Percentiles rank a stretch among this genome's conserved stretches.
Conservation (phyloP, 2,329 filamentous ascomycete genomes). For the Neofusicoccum sp. region DNA sequence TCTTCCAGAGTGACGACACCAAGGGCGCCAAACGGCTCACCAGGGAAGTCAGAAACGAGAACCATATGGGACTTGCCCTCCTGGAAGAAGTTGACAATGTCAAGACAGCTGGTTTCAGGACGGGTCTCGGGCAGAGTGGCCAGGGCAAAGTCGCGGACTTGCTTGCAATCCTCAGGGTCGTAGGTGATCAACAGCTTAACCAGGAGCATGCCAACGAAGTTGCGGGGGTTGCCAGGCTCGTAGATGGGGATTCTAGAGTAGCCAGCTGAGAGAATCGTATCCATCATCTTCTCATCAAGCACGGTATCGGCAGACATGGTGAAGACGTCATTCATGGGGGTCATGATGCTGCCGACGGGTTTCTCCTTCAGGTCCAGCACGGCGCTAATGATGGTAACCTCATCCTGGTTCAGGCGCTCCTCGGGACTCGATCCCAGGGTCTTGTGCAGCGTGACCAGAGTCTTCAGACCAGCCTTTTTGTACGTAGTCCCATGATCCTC, state of each 20-base stretch:
- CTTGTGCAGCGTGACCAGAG: constrained; percentile 90
- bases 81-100: constrained; percentile 99
- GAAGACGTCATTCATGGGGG: constrained; percentile 96
- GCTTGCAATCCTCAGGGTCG: constrained; percentile 86
- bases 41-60: constrained; percentile 83
- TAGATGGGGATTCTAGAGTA: constrained; percentile 97
- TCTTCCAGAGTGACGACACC: constrained; percentile 96
- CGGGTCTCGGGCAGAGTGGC: constrained; percentile 93
- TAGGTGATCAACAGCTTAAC: constrained; percentile 99
- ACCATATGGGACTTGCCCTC: constrained; percentile 99
- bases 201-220: constrained; percentile 96
- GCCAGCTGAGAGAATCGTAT: constrained; percentile 85
- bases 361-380: constrained; percentile 97
- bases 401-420: constrained; percentile 91
- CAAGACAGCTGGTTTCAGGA: constrained; percentile 91
- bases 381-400: constrained; percentile 97
- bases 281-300: constrained; percentile 90
- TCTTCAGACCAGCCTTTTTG: constrained; percentile 97
- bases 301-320: constrained; percentile 94
- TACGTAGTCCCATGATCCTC: constrained; percentile 95
- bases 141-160: constrained; percentile 84
- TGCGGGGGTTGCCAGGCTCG: constrained; percentile 73
- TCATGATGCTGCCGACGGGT: constrained; percentile 94
- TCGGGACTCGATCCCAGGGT: constrained; percentile 78
- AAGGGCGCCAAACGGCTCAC: constrained; percentile 84